Conservation (phyloP, 1,284 basidiomycete species). For the Ceratobasidium sp. region DNA sequence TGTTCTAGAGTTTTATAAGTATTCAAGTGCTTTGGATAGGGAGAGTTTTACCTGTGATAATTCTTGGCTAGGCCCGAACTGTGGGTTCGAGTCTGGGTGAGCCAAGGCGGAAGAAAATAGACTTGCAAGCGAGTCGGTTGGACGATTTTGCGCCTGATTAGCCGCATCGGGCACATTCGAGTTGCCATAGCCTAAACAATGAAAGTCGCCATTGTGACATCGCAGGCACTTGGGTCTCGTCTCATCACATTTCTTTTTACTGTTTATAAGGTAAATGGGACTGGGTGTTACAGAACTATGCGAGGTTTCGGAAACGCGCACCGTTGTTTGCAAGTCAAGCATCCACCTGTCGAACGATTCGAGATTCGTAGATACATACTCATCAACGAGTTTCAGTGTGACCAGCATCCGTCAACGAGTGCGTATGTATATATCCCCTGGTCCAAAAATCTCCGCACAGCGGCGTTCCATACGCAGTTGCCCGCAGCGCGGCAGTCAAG, state of each 20-base stretch:
- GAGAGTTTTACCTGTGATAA: background rate
- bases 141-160: background rate
- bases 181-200: constrained; percentile 6
- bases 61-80: background rate
- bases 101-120: background rate
- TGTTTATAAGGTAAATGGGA: background rate
- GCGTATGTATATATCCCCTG: background rate
- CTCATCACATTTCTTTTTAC: constrained; percentile 33
- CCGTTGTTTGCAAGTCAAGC: constrained; percentile 24
- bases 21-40: background rate
- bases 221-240: background rate
- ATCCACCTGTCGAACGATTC: constrained; percentile 12
- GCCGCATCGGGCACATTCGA: background rate
- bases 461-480: constrained; percentile 2
- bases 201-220: constrained; percentile 5
- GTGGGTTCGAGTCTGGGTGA: too few species aligned
- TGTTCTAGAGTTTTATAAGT: too few species aligned
- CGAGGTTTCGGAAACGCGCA: background rate
- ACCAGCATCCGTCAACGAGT: background rate
- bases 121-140: background rate
- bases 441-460: background rate
- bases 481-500: background rate
- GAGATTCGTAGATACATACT: background rate
- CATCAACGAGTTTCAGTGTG: background rate
- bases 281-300: background rate